Evolutionary conservation across 768 basidiomycete genomes (phyloP).

Genomic region (Lactarius sp.): DNA sequence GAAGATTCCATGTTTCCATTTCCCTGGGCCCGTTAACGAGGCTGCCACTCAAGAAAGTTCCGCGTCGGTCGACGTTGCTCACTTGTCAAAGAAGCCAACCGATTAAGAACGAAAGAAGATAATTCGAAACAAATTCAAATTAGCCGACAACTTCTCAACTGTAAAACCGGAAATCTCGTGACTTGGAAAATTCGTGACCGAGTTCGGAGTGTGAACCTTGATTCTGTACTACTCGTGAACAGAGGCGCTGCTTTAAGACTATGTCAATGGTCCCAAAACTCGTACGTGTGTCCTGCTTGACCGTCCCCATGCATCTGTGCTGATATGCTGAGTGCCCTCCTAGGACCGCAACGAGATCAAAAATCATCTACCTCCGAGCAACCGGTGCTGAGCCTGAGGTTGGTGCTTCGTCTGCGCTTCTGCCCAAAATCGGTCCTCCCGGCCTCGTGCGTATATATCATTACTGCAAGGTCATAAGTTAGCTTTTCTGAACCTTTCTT

Average conservation of each 20-base stretch:
- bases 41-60: not conserved
- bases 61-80: not conserved
- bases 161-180: not conserved
- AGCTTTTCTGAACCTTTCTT: no score
- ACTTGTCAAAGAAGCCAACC: not conserved
- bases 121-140: slow-evolving; percentile 12
- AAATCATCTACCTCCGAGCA: slow-evolving; percentile 97
- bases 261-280: slow-evolving; percentile 71
- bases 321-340: not conserved
- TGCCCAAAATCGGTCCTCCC: slow-evolving; percentile 99
- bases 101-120: not conserved
- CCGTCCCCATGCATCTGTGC: not conserved
- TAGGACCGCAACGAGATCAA: slow-evolving; percentile 98
- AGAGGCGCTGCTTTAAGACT: slow-evolving; percentile 24
- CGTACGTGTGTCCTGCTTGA: slow-evolving; percentile 39
- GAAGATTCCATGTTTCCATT: slow-evolving; percentile 82
- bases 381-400: slow-evolving; percentile 99
- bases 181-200: not conserved
- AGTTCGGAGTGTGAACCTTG: slow-evolving; percentile 12
- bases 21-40: slow-evolving; percentile 41
- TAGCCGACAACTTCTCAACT: not conserved
- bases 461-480: no score
- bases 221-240: not conserved
- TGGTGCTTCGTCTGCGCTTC: slow-evolving; percentile 96
- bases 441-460: slow-evolving; percentile 81